phyloP scores from a whole-genome alignment of 257 asterid genomes.

The Solanum sparsipilum region DNA sequence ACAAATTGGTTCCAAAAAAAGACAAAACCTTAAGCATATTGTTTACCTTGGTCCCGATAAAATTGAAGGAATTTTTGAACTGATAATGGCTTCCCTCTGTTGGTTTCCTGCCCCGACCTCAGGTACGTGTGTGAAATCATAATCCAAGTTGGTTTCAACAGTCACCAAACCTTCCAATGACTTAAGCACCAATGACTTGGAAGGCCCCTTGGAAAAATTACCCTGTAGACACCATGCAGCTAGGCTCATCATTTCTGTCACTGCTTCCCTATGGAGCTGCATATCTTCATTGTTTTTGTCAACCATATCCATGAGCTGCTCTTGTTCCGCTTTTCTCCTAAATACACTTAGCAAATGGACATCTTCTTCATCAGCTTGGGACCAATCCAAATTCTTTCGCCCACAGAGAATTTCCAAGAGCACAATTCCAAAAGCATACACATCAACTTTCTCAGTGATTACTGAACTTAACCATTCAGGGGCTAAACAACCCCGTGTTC shows the following conservation, averaged over 20 bases:
- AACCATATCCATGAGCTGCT: neutral
- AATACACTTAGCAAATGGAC: neutral
- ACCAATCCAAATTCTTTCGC: neutral
- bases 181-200: neutral
- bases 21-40: neutral
- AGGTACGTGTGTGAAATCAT: neutral
- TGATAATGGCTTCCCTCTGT: neutral
- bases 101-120: neutral
- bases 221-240: neutral
- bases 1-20: neutral
- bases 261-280: neutral
- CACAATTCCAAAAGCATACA: neutral
- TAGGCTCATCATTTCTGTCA: neutral
- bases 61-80: neutral
- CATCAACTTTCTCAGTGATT: neutral
- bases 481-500: slow-evolving; percentile 3
- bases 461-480: neutral
- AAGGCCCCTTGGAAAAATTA: neutral
- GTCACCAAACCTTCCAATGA: neutral
- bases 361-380: neutral
- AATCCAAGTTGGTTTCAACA: neutral
- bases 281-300: neutral
- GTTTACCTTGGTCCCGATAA: neutral
- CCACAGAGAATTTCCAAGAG: neutral
- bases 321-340: neutral